These are phyloP conservation scores for Russula dissimulans DNA, from an alignment of 768 basidiomycete species.

Conservation along the genomic window DNA sequence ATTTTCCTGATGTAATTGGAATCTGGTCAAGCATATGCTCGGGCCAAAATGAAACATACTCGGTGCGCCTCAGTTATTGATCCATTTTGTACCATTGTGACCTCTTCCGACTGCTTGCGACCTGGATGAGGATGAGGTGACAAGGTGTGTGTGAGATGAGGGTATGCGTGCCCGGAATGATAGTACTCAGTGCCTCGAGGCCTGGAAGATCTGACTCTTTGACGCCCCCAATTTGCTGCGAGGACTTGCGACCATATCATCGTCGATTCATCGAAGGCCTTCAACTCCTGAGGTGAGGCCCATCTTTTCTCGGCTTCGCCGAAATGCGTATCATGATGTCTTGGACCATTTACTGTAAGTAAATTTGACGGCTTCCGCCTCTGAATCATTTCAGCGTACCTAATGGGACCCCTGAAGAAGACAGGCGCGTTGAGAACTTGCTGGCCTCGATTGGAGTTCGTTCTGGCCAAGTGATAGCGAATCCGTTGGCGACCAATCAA, in stretches of 20 bases:
- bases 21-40: not conserved
- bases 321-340: conserved; percentile 74
- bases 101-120: conserved; percentile 89
- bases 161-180: conserved; percentile 50
- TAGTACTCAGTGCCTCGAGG: conserved; percentile 63
- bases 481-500: no score
- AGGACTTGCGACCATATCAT: conserved; percentile 58
- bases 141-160: not conserved
- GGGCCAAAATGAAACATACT: conserved; percentile 33
- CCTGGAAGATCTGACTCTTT: conserved; percentile 88
- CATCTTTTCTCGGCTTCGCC: conserved; percentile 63
- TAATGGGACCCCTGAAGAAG: no score
- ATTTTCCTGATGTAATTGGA: no score
- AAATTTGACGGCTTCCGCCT: no score
- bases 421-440: no score
- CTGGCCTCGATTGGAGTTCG: no score
- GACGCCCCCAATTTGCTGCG: conserved; percentile 81
- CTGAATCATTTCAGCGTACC: no score
- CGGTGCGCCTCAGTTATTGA: conserved; percentile 85
- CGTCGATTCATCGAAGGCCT: conserved; percentile 70
- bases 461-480: no score
- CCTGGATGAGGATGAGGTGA: conserved; percentile 35
- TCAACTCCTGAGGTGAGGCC: conserved; percentile 54
- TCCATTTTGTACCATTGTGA: conserved; percentile 80
- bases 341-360: no score